These are phyloP conservation scores for Nitzschia putrida DNA, from an alignment of 108 stramenopile species.

Conservation along the genomic window DNA sequence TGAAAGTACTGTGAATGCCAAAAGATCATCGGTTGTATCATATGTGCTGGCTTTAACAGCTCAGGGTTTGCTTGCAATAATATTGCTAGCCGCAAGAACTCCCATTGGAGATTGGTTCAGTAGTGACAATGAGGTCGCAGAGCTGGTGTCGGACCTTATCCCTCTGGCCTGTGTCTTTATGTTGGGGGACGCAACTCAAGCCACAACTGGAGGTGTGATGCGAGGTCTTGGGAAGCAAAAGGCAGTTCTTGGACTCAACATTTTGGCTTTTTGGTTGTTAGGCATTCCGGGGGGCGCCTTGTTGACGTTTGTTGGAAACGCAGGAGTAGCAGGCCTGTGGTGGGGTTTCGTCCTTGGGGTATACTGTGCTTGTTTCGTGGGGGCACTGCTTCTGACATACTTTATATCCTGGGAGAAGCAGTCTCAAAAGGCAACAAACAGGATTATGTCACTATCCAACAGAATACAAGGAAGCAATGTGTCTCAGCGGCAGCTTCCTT, in stretches of 20 bases:
- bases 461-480: no score
- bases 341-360: slow-evolving; percentile 16
- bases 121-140: slow-evolving; percentile 36
- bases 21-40: slow-evolving; percentile 25
- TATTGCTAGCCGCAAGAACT: slow-evolving; percentile 25
- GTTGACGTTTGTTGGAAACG: slow-evolving; percentile 31
- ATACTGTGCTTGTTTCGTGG: not conserved
- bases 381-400: not conserved
- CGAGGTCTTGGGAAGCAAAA: slow-evolving; percentile 41
- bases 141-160: slow-evolving; percentile 27
- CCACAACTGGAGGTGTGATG: slow-evolving; percentile 37
- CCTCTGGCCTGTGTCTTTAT: slow-evolving; percentile 43
- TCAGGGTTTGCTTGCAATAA: slow-evolving; percentile 12
- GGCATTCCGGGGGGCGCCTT: slow-evolving; percentile 30
- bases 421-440: not conserved
- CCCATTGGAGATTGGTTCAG: slow-evolving; percentile 33
- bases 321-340: slow-evolving; percentile 22
- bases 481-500: no score
- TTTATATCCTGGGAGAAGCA: slow-evolving; percentile 12
- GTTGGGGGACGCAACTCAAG: slow-evolving; percentile 38
- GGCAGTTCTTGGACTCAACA: slow-evolving; percentile 29
- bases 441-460: slow-evolving; percentile 14
- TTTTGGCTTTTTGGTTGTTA: slow-evolving; percentile 40
- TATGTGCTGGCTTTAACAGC: slow-evolving; percentile 15
- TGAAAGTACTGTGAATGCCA: slow-evolving; percentile 22